Evolutionary conservation across 805 yeast species (phyloP), one percentile per base, ranked within the genome.

Genomic region (Zygosaccharomyces gambellarensis): DNA sequence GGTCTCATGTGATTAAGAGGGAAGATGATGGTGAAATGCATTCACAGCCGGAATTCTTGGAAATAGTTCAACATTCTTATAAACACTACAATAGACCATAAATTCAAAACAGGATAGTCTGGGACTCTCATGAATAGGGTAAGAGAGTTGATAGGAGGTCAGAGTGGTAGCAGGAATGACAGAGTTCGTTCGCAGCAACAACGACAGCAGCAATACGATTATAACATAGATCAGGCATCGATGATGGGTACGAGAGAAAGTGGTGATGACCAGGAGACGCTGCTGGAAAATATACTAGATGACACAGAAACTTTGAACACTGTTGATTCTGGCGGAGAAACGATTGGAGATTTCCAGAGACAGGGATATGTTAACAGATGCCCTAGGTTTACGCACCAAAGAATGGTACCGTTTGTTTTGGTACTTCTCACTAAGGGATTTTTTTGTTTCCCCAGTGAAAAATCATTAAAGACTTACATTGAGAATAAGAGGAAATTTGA

Each of bases 381-480:
- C 21, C 70, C 70, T 4, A 48, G 52, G 9, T 63, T 64, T 25
- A 49, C 46, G 7, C 48, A 56, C 10, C 44, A 42, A 8, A 57
- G 76, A 36, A 56, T 61, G 3, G 47, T 71, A 29, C 72, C 71
- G 0, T 60, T 71, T 12, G 63, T 63, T 0, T 63, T 72, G 2
- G 54, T 65, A 3, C 29, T 69, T 17, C 56, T 71, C 38, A 65
- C 68, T 25, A 69, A 68, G 42, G 76, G 76, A 1, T 53, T 69
- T 39, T 69, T 55, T 47, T 63, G 69, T n/a, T 71, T 71, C 53
- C 69, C 75, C 3, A 68, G 72, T 30, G 69, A 68, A 39, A 50
- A 55, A 11, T 60, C 75, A 2, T 60, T 65, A 14, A 42, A 54
- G 8, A 31, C 42, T 9, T 72, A 56, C 47, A 55, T 63, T 38